Conservation (phyloP, 1,284 basidiomycete species). For the Trametes hirsuta region DNA sequence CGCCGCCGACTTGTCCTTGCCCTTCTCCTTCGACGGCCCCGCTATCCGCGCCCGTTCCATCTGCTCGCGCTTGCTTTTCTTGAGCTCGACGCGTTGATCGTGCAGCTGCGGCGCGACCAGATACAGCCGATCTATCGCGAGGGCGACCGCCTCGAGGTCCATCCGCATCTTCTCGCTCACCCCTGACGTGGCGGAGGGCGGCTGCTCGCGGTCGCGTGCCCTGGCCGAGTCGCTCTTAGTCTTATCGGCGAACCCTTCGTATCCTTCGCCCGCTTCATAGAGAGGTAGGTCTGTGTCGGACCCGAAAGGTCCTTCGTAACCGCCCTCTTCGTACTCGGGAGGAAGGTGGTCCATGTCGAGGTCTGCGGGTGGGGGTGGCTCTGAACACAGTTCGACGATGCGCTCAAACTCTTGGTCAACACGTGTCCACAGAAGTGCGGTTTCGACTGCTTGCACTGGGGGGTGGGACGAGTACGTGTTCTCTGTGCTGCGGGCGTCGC, state of each 20-base stretch:
- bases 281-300: slow-evolving; percentile 50
- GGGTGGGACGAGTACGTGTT: slow-evolving; percentile 24
- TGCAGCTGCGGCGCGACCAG: slow-evolving; percentile 81
- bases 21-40: slow-evolving; percentile 43
- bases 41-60: slow-evolving; percentile 62
- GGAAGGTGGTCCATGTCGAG: slow-evolving; percentile 49
- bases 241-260: slow-evolving; percentile 37
- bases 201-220: slow-evolving; percentile 12
- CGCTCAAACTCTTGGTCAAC: slow-evolving; percentile 76
- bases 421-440: slow-evolving; percentile 70
- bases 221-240: slow-evolving; percentile 13
- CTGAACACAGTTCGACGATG: slow-evolving; percentile 59
- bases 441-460: slow-evolving; percentile 61
- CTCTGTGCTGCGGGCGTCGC: slow-evolving; percentile 34
- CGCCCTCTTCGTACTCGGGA: slow-evolving; percentile 66
- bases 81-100: slow-evolving; percentile 85
- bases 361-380: slow-evolving; percentile 7
- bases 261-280: slow-evolving; percentile 48
- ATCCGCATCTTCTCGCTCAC: slow-evolving; percentile 73
- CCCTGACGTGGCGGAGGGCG: slow-evolving; percentile 12
- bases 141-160: slow-evolving; percentile 82
- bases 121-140: slow-evolving; percentile 87
- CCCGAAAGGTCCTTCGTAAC: slow-evolving; percentile 38
- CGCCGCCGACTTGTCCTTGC: slow-evolving; percentile 25
- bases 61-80: slow-evolving; percentile 63